These are phyloP conservation scores for Tetracladium maxilliforme DNA, from an alignment of 2,329 filamentous ascomycete genomes.

Conservation along the genomic window DNA sequence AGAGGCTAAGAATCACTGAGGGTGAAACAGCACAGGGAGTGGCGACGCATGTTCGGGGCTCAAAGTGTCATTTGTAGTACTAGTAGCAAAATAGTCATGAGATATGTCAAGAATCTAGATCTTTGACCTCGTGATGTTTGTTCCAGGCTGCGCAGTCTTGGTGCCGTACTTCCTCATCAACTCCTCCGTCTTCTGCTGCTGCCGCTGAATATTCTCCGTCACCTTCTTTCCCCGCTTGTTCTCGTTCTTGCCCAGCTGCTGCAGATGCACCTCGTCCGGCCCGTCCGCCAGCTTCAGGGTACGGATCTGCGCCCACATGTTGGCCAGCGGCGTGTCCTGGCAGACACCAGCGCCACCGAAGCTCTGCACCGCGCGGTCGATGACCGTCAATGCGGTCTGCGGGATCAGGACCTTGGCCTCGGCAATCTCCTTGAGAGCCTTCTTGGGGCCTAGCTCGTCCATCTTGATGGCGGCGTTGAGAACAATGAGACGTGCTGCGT, in stretches of 20 bases:
- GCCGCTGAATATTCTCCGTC: conserved; percentile 44
- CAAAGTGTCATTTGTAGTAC: too few species aligned
- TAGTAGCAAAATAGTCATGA: conserved; percentile 1
- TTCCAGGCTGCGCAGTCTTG: conserved; percentile 14
- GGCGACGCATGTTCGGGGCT: not conserved
- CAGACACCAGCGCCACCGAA: conserved; percentile 84
- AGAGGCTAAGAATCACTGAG: too few species aligned
- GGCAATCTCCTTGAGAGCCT: conserved; percentile 82
- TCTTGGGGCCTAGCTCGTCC: conserved; percentile 78
- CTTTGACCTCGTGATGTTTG: conserved; percentile 4
- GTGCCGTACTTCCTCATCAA: conserved; percentile 46
- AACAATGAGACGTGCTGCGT: conserved; percentile 76
- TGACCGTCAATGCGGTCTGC: conserved; percentile 65
- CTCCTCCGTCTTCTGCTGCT: conserved; percentile 49
- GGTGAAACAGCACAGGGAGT: not conserved
- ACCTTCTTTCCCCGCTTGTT: conserved; percentile 53
- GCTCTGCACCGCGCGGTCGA: conserved; percentile 87
- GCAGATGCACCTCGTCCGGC: conserved; percentile 86
- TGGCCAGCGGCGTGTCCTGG: conserved; percentile 85
- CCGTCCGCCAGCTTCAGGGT: conserved; percentile 83
- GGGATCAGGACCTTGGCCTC: conserved; percentile 91
- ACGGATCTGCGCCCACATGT: conserved; percentile 66
- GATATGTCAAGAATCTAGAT: conserved; percentile 1
- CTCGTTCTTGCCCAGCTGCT: conserved; percentile 71
- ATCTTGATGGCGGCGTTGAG: conserved; percentile 94